These are phyloP conservation scores for Drechslerella stenobrocha DNA, from an alignment of 2,329 filamentous ascomycete genomes.

Conservation along the genomic window DNA sequence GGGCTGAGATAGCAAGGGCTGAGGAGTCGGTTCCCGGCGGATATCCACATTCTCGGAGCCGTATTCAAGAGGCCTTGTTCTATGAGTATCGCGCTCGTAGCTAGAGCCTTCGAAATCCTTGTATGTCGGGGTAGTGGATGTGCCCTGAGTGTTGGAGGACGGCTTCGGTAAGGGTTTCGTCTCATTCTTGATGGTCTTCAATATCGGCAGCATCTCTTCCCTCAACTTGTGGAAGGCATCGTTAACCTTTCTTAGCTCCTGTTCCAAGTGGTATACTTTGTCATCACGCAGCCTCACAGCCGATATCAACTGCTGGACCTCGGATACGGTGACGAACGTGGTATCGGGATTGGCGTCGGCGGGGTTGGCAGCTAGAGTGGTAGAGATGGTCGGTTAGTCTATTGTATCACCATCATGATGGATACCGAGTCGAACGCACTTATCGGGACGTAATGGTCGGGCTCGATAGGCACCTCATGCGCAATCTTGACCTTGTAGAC, in stretches of 20 bases:
- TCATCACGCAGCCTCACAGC: constrained; percentile 88
- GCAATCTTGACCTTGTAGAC: constrained; percentile 96
- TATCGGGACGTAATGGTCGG: constrained; percentile 88
- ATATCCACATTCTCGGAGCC: constrained; percentile 34
- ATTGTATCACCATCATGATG: constrained; percentile 11
- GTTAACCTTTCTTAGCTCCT: constrained; percentile 77
- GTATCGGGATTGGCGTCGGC: constrained; percentile 64
- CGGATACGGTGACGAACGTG: constrained; percentile 59
- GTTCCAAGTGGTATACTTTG: constrained; percentile 79
- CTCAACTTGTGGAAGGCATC: constrained; percentile 86
- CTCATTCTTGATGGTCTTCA: constrained; percentile 87
- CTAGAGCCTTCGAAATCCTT: constrained; percentile 33
- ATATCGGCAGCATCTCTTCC: constrained; percentile 86
- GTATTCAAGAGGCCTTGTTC: constrained; percentile 16
- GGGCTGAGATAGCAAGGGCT: constrained; percentile 37
- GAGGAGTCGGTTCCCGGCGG: constrained; percentile 39
- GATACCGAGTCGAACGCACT: constrained; percentile 64
- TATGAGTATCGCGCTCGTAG: constrained; percentile 31
- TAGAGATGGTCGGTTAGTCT: constrained; percentile 6
- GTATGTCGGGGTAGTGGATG: constrained; percentile 43
- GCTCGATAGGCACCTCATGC: constrained; percentile 86
- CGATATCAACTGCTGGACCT: constrained; percentile 86
- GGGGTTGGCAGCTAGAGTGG: constrained; percentile 74
- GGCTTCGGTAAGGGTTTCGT: constrained; percentile 76
- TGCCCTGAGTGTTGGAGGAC: constrained; percentile 24